These are phyloP conservation scores for Backusella sp. DNA, from an alignment of 192 early-diverging fungal genomes.

Conservation along the genomic window DNA sequence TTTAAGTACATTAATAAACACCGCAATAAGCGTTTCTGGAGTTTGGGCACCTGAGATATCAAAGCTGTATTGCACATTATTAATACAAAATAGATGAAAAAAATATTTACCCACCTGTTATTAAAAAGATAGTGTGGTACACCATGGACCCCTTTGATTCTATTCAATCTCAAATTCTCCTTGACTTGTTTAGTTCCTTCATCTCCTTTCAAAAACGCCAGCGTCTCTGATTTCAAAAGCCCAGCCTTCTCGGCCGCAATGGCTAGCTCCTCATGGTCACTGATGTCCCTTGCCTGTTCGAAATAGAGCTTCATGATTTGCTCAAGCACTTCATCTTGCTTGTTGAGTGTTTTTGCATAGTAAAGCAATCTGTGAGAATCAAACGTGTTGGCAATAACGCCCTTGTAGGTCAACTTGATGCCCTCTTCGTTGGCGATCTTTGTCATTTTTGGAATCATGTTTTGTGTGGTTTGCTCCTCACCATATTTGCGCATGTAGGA, in stretches of 20 bases:
- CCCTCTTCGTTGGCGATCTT: conserved; percentile 60
- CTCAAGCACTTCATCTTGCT: conserved; percentile 58
- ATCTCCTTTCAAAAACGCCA: conserved; percentile 54
- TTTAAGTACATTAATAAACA: background rate
- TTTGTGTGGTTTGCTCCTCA: conserved; percentile 36
- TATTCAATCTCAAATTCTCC: conserved; percentile 42
- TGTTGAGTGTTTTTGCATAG: conserved; percentile 49
- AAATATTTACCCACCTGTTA: conserved; percentile 36
- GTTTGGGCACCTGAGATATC: conserved; percentile 4
- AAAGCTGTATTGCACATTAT: background rate
- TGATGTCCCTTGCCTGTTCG: conserved; percentile 68
- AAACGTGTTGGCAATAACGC: conserved; percentile 61
- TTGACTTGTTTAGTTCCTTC: conserved; percentile 52
- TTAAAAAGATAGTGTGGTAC: conserved; percentile 73
- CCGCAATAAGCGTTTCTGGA: background rate
- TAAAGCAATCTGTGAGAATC: conserved; percentile 67
- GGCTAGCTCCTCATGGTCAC: conserved; percentile 55
- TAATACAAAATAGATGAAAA: background rate
- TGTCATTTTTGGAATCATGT: conserved; percentile 54
- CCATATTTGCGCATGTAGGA: conserved; percentile 72
- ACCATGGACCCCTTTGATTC: conserved; percentile 53
- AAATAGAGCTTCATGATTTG: conserved; percentile 68
- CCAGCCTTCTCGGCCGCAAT: conserved; percentile 58
- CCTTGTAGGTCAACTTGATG: conserved; percentile 65
- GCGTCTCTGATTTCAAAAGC: conserved; percentile 46